Evolutionary conservation across 2,329 filamentous ascomycete genomes (phyloP), one percentile per base, ranked within the genome.

Genomic region (Biscogniauxia marginata): DNA sequence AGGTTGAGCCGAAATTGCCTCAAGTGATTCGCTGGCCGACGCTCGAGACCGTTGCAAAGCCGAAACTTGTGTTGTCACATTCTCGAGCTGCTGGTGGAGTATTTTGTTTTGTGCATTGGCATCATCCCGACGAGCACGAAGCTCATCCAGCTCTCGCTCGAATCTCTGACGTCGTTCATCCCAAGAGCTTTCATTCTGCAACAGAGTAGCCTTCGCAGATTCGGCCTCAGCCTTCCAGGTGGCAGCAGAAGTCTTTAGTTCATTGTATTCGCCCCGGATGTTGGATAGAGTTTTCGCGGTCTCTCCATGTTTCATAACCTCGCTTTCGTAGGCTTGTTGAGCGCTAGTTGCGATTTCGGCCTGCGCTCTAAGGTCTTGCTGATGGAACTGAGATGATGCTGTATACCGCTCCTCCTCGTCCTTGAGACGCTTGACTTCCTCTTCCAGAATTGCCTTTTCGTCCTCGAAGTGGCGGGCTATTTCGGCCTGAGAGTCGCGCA

Each of bases 301-400:
- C 63, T 97, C 91, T 1, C 93, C 93, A 74, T 99, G 95, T 76
- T 95, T 97, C 67, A 96, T 84, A 9, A 99, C 82, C 72, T 99
- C 95, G 60, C 87, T 87, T 72, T 99, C 96, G 70, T 99, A 99
- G 64, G 95, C 93, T 69, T 96, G 89, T 71, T 99, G 95, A 3
- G 95, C 92, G 71, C 91, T 90, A 52, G 91, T 87, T 2, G 95
- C 92, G 67, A 99, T 98, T 46, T 96, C 90, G 23, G 93, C 93
- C 73, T 99, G 95, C 0, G 91, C 88, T 59, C 95, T 93, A 45
- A 98, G 84, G 66, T 98, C 93, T 66, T 96, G 89, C 70, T 96
- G 91, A 69, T 96, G 90, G 69, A 89, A 91, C 63, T 90, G 87
- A 25, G 91, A 87, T 50, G 92, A 88, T 58, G 91, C 89, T 58